Percentiles rank a stretch among this genome's conserved stretches.
phyloP scores from a whole-genome alignment of 805 yeast species.

The Hemisphaericaspora nanyangensis region DNA sequence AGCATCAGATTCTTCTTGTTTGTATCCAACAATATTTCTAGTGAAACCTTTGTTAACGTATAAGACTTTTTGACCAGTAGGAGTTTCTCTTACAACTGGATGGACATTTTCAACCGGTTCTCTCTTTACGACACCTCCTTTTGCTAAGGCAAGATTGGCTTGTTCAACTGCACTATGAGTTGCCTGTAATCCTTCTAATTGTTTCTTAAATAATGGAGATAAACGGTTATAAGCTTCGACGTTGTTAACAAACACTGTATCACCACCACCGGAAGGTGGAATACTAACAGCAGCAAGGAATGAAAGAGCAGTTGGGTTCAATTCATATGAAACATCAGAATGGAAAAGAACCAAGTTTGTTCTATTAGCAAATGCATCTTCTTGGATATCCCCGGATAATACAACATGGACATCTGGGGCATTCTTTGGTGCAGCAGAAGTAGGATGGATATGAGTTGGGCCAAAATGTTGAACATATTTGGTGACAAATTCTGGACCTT shows the following conservation, averaged over 20 bases:
- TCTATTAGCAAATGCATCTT: conserved; percentile 15
- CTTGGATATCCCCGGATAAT: conserved; percentile 16
- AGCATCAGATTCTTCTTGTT: conserved; percentile 33
- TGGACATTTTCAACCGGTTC: conserved; percentile 35
- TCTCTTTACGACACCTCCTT: conserved; percentile 30
- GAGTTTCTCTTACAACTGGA: conserved; percentile 37
- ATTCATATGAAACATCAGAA: conserved; percentile 37
- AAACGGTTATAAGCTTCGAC: conserved; percentile 37
- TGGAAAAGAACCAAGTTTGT: conserved; percentile 31
- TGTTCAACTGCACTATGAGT: conserved; percentile 36
- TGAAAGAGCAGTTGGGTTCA: conserved; percentile 38
- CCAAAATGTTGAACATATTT: conserved; percentile 34
- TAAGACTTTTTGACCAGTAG: conserved; percentile 33
- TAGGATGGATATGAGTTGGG: conserved; percentile 44
- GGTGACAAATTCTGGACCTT: conserved; percentile 29
- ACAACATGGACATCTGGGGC: conserved; percentile 28
- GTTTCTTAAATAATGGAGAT: conserved; percentile 33
- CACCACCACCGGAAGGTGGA: conserved; percentile 40
- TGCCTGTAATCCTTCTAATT: conserved; percentile 32
- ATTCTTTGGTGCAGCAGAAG: conserved; percentile 34
- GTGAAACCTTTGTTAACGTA: conserved; percentile 34
- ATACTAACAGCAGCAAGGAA: conserved; percentile 35
- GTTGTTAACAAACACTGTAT: conserved; percentile 36
- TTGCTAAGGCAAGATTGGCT: conserved; percentile 21
- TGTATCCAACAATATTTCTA: conserved; percentile 34